Conservation (phyloP, 208 protist species). For the Plasmodiophora brassicae region DNA sequence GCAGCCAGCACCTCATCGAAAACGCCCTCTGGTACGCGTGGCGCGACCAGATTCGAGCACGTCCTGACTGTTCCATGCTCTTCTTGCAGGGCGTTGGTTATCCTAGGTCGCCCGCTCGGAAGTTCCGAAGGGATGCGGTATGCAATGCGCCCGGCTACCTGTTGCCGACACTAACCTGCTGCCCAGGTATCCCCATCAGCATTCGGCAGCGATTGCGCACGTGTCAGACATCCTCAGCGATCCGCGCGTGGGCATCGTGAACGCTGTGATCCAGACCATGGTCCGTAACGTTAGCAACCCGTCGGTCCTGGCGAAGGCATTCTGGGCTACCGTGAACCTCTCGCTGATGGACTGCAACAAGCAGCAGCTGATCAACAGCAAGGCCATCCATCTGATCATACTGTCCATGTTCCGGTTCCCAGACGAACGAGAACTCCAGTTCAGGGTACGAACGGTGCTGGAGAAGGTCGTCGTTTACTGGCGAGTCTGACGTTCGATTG, state of each 20-base stretch:
- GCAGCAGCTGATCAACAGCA: neutral
- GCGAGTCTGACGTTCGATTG: no score
- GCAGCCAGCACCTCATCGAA: neutral
- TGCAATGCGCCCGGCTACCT: no score
- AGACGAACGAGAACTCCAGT: neutral
- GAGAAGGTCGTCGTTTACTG: no score
- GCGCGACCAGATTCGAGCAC: no score
- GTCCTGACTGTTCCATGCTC: no score
- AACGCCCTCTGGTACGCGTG: slow-evolving; percentile 18
- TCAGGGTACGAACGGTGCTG: no score
- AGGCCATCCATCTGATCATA: neutral
- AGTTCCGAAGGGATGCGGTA: neutral
- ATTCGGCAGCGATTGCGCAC: neutral
- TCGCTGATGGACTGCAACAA: neutral
- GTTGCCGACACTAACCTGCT: no score
- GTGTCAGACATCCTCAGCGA: neutral
- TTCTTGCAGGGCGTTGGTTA: no score
- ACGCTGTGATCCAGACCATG: neutral
- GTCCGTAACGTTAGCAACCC: neutral
- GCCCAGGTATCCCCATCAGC: neutral
- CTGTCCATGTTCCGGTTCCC: neutral
- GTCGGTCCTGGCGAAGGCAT: neutral
- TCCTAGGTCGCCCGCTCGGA: neutral
- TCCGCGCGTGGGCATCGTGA: neutral
- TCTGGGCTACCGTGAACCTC: slow-evolving; percentile 9